Percentiles rank a stretch among this genome's conserved stretches.
Conservation (phyloP, 176 grass and related monocot genomes). For the Musa schizocarpa region DNA sequence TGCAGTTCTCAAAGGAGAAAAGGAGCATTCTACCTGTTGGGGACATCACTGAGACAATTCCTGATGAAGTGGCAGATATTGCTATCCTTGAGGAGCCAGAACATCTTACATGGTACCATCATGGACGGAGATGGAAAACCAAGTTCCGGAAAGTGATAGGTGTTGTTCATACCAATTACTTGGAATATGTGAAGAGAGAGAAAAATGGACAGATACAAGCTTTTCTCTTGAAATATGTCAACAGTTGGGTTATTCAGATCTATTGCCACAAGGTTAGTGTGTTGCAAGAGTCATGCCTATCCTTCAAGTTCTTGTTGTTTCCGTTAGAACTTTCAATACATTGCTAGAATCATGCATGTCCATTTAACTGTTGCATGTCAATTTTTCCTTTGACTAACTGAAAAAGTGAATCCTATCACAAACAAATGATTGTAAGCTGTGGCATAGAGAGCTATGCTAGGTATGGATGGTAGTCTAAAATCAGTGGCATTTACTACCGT, state of each 20-base stretch:
- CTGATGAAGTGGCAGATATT: slow-evolving; percentile 77
- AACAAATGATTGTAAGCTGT: background rate
- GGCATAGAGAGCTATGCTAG: background rate
- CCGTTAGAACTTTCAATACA: background rate
- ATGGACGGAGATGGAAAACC: slow-evolving; percentile 89
- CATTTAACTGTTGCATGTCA: background rate
- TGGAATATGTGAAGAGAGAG: slow-evolving; percentile 96
- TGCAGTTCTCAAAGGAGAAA: slow-evolving; percentile 83
- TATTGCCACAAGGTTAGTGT: slow-evolving; percentile 92
- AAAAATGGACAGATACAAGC: slow-evolving; percentile 76
- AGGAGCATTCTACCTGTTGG: slow-evolving; percentile 97
- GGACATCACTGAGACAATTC: slow-evolving; percentile 75
- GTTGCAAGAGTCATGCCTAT: slow-evolving; percentile 3
- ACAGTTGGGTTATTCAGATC: slow-evolving; percentile 83
- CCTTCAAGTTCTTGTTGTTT: background rate
- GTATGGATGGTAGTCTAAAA: background rate
- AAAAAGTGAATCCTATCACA: background rate
- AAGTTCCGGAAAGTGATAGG: slow-evolving; percentile 86
- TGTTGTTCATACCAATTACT: slow-evolving; percentile 88
- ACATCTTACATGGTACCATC: slow-evolving; percentile 99
- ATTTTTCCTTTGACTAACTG: background rate
- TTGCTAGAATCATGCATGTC: background rate
- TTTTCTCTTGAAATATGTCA: slow-evolving; percentile 84
- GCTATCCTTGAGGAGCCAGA: slow-evolving; percentile 95
- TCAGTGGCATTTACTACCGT: background rate